These are phyloP conservation scores for Leccinum uliginosum DNA, from an alignment of 768 basidiomycete species.

Conservation along the genomic window DNA sequence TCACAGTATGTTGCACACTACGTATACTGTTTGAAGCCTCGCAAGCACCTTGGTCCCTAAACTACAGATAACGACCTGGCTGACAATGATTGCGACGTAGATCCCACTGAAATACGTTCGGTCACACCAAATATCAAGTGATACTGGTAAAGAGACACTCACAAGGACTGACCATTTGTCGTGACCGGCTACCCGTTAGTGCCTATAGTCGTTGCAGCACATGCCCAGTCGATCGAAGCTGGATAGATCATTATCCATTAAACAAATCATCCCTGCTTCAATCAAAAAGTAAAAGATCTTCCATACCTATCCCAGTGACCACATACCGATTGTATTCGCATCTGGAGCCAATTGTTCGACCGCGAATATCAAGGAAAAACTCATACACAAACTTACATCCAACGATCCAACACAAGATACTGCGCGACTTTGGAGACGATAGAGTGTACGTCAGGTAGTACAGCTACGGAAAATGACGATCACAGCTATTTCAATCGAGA, in stretches of 20 bases:
- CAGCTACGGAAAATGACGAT: conserved; percentile 29
- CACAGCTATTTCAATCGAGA: neutral
- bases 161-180: conserved; percentile 42
- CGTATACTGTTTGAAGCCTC: conserved; percentile 54
- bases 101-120: conserved; percentile 46
- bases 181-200: conserved; percentile 31
- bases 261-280: neutral
- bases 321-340: conserved; percentile 49
- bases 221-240: conserved; percentile 61
- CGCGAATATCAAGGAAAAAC: neutral
- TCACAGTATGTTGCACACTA: conserved; percentile 37
- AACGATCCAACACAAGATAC: conserved; percentile 63
- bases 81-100: conserved; percentile 54
- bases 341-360: conserved; percentile 24
- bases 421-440: conserved; percentile 49
- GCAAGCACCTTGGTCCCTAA: conserved; percentile 62
- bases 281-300: neutral
- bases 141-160: conserved; percentile 30
- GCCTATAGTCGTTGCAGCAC: conserved; percentile 57
- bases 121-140: conserved; percentile 34
- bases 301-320: conserved; percentile 34
- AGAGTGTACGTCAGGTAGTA: conserved; percentile 65
- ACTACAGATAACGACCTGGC: conserved; percentile 60
- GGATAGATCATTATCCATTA: conserved; percentile 36
- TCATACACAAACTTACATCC: conserved; percentile 42